Evolutionary conservation across 192 early-diverging fungal genomes (phyloP), one percentile per base, ranked within the genome.

Genomic region (Coemansia sp.): DNA sequence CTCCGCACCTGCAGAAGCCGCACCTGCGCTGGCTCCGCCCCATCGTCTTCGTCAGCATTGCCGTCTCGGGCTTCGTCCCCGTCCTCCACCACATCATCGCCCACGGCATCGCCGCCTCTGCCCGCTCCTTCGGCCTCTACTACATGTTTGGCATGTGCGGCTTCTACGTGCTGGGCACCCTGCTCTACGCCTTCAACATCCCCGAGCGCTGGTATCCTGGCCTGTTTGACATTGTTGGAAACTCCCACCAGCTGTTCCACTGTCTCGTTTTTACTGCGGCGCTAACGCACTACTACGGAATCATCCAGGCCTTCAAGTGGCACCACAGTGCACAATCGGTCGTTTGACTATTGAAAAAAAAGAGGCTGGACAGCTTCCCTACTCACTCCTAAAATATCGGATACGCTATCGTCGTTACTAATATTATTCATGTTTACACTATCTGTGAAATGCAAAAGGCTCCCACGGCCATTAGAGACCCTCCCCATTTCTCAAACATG

Each of bases 211-310:
- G 87, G 85, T 88, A 74, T 56, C 95, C 95, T 6, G 92, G 94
- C 2, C 84, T 75, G 66, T 92, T 93, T 66, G 91, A 95, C 62
- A 82, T 88, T 55, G 90, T 85, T 72, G 89, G 89, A 64, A 84
- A 83, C 78, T 92, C 90, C n/a, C 94, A 95, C 71, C 95, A 98
- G 81, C 92, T 98, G 41, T 98, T 93, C 70, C 95, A 98, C 69
- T 50, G 91, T 22, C 84, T 89, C 50, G 93, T 95, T 9, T 83
- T 96, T 25, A 59, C 84, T 9, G 95, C 91, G 11, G 87, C 91
- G 10, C n/a, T 88, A n/a, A 68, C 79, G 27, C 92, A 94, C 61
- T 93, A 88, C 64, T 67, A 84, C 67, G 92, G 89, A 38, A 84
- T 91, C 7, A 83, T 84, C 29, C 81, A 84, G 64, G 86, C 87